Base-by-base conservation (phyloP, 1,139 yeast genomes). In the Saccharomyces hybrid region DNA sequence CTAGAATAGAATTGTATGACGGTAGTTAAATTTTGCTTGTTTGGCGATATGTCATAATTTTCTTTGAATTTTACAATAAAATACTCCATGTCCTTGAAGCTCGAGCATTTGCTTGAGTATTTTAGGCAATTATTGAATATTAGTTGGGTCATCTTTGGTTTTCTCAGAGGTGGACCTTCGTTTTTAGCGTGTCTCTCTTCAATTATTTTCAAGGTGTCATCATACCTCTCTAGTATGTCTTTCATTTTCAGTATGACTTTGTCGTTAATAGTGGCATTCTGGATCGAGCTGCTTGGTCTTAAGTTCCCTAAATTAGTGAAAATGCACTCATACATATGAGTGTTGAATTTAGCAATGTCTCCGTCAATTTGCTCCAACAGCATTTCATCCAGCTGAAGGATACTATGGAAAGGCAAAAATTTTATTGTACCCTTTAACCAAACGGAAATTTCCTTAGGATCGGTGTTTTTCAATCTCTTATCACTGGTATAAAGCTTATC, bases 1-100 rank as follows among this genome's bases (percentile, higher is more conserved):
- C 81, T 77, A 2, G 83, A 82, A 64, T 88, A 84, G 21, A 89
- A 79, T 58, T 85, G 84, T 53, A 90, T 69, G 1, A 89, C 76
- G 27, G 83, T 80, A 1, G 87, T 78, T 62, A 84, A 86, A 2
- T 86, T 77, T 2, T 74, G 72, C n/a, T 78, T 73, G 5, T 83
- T 75, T 2, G 93, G 88, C 46, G 74, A 72, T 4, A 86, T 58
- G 0, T 77, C 79, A n/a, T 65, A 61, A 2, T 59, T 59, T 6
- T 58, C 52, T 46, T 58, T 62, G 55, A 69, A 65, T 47, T 60
- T 61, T 16, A 60, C 50, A 21, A 67, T 52, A 48, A 65, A 65
- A 44, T 60, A 61, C 54, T 78, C 75, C 85, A 88, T 83, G 55
- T 76, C 76, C 7, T 69, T 66, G 29, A 85, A 66, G 32, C 71